Evolutionary conservation across 495 filamentous ascomycete species (phyloP).

Genomic region (Aspergillus cristatus): DNA sequence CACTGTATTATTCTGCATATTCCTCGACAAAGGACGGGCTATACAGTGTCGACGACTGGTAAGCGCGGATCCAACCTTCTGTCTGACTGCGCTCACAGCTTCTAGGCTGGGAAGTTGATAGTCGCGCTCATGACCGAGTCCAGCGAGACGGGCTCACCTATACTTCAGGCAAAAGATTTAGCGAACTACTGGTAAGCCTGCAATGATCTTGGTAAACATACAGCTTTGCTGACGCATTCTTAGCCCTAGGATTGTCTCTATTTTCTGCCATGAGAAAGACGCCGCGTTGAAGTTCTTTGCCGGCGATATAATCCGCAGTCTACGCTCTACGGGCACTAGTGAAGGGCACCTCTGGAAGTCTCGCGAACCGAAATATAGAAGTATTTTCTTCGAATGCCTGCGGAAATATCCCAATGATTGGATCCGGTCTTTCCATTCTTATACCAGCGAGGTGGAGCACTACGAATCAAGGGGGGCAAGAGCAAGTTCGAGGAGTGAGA

Average conservation of each 20-base stretch:
- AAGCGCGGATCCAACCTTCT: not conserved
- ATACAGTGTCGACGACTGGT: slow-evolving; percentile 8
- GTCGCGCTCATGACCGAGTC: slow-evolving; percentile 5
- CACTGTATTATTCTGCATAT: slow-evolving; percentile 1
- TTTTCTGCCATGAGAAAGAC: not conserved
- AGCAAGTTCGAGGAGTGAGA: not conserved
- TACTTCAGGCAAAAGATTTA: not conserved
- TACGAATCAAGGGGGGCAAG: not conserved
- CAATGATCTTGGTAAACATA: slow-evolving; percentile 3
- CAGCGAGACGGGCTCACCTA: no score
- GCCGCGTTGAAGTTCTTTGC: not conserved
- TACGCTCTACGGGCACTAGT: not conserved
- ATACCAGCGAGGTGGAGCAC: not conserved
- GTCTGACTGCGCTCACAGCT: slow-evolving; percentile 1
- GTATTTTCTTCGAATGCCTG: not conserved
- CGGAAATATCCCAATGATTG: not conserved
- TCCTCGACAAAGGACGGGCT: slow-evolving; percentile 1
- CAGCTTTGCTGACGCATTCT: not conserved
- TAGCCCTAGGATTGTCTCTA: no score
- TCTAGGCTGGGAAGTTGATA: slow-evolving; percentile 12
- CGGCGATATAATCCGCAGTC: not conserved
- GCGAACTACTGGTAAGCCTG: not conserved
- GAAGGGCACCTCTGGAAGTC: no score
- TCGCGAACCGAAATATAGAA: no score
- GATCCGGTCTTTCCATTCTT: not conserved